Conservation (phyloP, 768 basidiomycete species). For the Calvatia gigantea region DNA sequence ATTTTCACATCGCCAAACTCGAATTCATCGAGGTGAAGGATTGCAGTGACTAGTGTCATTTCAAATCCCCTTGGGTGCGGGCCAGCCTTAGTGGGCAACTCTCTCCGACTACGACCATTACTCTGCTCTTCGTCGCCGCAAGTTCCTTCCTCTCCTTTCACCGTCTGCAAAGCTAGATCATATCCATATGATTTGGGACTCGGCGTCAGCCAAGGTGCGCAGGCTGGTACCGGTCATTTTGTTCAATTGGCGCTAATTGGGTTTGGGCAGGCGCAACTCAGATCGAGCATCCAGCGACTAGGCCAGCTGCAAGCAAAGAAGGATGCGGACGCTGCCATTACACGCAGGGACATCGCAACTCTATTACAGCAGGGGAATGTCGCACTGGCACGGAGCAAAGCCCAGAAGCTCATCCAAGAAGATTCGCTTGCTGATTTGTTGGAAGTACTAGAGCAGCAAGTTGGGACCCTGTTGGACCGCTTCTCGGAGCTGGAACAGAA, state of each 20-base stretch:
- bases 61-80: background rate
- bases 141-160: background rate
- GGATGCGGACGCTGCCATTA: conserved; percentile 60
- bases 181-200: conserved; percentile 27
- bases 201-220: conserved; percentile 33
- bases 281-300: conserved; percentile 59
- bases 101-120: background rate
- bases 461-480: conserved; percentile 59
- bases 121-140: background rate
- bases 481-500: conserved; percentile 52
- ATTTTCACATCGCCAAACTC: background rate
- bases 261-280: conserved; percentile 55
- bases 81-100: background rate
- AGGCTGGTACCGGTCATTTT: background rate
- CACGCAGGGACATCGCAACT: conserved; percentile 65
- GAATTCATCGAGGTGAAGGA: background rate
- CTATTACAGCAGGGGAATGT: conserved; percentile 60
- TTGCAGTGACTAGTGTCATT: background rate
- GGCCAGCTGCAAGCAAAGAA: conserved; percentile 70
- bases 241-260: background rate
- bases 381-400: conserved; percentile 66
- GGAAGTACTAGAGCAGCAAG: conserved; percentile 62
- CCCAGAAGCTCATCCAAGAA: conserved; percentile 61
- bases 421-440: conserved; percentile 61
- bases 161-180: background rate